Conservation (phyloP, 495 filamentous ascomycete genomes). For the Penicillium cinerascens region DNA sequence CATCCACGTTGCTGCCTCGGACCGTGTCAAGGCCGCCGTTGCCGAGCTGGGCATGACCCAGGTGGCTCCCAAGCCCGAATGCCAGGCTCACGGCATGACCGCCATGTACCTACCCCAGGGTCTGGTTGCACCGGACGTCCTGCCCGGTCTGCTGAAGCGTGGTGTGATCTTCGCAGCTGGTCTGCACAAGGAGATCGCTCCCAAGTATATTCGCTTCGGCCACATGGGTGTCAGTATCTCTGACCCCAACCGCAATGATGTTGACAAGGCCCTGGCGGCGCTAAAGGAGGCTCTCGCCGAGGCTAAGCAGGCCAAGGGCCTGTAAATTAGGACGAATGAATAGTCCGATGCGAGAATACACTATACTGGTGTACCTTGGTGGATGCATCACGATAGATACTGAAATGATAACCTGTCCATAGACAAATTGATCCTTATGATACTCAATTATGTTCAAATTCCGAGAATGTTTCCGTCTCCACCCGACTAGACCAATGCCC, state of each 20-base stretch:
- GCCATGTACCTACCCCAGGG: slow-evolving; percentile 90
- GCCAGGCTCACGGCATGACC: slow-evolving; percentile 97
- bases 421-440: neutral
- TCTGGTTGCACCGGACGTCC: slow-evolving; percentile 70
- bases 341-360: slow-evolving; percentile 6
- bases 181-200: slow-evolving; percentile 80
- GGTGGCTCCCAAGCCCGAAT: slow-evolving; percentile 75
- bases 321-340: slow-evolving; percentile 30
- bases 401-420: neutral
- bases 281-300: slow-evolving; percentile 71
- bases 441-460: neutral
- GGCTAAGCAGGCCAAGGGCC: slow-evolving; percentile 52
- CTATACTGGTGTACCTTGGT: neutral
- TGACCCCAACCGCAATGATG: slow-evolving; percentile 55
- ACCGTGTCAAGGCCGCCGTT: slow-evolving; percentile 78
- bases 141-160: slow-evolving; percentile 83
- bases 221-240: slow-evolving; percentile 95
- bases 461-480: neutral
- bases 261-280: slow-evolving; percentile 76
- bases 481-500: no score
- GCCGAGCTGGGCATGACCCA: slow-evolving; percentile 79
- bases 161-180: slow-evolving; percentile 93
- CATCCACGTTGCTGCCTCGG: slow-evolving; percentile 68
- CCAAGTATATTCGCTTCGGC: slow-evolving; percentile 72
- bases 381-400: neutral